phyloP scores from a whole-genome alignment of 2,329 filamentous ascomycete species.

The Nectriaceae sp. region DNA sequence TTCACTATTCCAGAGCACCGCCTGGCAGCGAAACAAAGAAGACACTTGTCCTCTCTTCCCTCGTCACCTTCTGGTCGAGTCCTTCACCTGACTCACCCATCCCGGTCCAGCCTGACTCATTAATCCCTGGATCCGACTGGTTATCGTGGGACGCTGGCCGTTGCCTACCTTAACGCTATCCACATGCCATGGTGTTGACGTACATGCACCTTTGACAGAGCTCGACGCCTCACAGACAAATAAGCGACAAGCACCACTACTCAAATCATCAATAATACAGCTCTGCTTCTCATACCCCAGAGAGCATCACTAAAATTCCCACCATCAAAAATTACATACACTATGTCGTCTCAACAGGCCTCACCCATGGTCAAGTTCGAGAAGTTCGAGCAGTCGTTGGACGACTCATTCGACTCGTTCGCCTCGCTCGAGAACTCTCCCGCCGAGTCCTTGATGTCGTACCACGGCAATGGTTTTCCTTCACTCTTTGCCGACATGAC shows the following conservation, averaged over 20 bases:
- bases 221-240: background rate
- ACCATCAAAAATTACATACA: constrained; percentile 22
- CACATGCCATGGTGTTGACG: constrained; percentile 7
- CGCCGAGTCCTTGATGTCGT: constrained; percentile 55
- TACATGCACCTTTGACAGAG: constrained; percentile 12
- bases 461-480: constrained; percentile 49
- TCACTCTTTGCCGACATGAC: constrained; percentile 47
- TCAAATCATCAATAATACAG: background rate
- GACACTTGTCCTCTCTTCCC: constrained; percentile 32
- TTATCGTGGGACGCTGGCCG: constrained; percentile 6
- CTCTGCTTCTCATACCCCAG: constrained; percentile 1
- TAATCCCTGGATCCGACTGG: constrained; percentile 16
- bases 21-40: constrained; percentile 2
- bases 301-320: constrained; percentile 4
- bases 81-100: constrained; percentile 25
- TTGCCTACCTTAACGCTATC: constrained; percentile 7
- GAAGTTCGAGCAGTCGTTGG: no score
- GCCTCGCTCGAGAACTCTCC: constrained; percentile 50
- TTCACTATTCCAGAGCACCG: background rate
- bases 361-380: no score
- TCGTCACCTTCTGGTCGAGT: constrained; percentile 20
- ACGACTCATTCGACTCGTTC: no score
- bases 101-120: constrained; percentile 23
- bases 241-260: background rate
- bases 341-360: constrained; percentile 44